Conservation (phyloP, 2,329 filamentous ascomycete species). For the Fonsecaea nubica region DNA sequence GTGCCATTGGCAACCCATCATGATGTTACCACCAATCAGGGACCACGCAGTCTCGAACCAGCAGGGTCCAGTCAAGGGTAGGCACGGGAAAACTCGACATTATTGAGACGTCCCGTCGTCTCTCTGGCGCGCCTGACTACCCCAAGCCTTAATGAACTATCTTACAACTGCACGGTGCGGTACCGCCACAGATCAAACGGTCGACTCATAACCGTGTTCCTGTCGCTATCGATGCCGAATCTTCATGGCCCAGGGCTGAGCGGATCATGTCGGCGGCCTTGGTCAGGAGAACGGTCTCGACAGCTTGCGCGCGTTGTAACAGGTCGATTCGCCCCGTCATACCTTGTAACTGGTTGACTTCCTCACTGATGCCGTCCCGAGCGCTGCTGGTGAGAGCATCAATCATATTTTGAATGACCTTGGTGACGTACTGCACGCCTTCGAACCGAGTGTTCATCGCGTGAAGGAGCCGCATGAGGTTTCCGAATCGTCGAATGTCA, state of each 20-base stretch:
- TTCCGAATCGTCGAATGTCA: constrained; percentile 5
- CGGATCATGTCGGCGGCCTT: background rate
- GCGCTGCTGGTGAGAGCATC: constrained; percentile 1
- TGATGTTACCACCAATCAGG: too few relatives aligned
- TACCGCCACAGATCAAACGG: background rate
- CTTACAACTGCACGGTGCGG: constrained; percentile 1
- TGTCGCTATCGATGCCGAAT: background rate
- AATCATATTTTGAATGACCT: constrained; percentile 5
- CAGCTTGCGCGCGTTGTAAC: constrained; percentile 1
- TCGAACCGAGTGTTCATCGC: constrained; percentile 1
- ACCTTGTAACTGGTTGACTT: background rate
- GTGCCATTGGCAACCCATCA: too few relatives aligned
- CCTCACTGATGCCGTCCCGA: background rate
- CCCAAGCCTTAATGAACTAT: constrained; percentile 6
- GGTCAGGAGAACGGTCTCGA: background rate
- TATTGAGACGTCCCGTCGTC: too few relatives aligned
- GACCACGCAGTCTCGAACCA: background rate
- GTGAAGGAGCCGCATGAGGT: constrained; percentile 12
- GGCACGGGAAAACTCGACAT: too few relatives aligned
- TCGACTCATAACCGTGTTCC: background rate
- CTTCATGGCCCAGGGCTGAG: background rate
- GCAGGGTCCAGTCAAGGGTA: too few relatives aligned
- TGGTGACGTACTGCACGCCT: constrained; percentile 5
- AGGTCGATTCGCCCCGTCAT: background rate
- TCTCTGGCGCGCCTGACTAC: background rate